Base-by-base conservation (phyloP, 208 protist genomes). In the Vickermania spadyakhi region DNA sequence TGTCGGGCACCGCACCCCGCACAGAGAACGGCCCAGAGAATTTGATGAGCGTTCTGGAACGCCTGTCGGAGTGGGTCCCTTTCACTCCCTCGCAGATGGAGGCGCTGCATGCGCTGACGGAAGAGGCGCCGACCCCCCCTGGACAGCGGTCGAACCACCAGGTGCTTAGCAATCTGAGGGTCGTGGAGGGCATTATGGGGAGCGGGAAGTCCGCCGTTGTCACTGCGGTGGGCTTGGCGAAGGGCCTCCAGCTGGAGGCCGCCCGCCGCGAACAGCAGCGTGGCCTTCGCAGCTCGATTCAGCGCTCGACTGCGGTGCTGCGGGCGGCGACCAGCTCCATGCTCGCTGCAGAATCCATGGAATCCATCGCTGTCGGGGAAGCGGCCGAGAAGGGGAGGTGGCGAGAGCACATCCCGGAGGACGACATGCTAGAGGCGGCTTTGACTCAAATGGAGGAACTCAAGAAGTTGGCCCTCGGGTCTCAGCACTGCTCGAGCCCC, bases 191-290 rank as follows among this genome's bases (percentile, higher is more conserved):
- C 4, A 63, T 70, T 49, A 73, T 73, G 1, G 86, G 86, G 18
- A 88, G 81, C 51, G 86, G 86, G 14, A 90, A 90, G 58, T 87
- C 86, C 1, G 71, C 78, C 28, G 62, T 91, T 3, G 70, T 91
- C 28, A 72, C 75, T 54, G 77, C 86, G 7, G 64, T 70, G 0
- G 76, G 78, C 26, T 42, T 82, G 50, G 70, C 74, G 25, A 73
- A 75, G 1, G 86, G 86, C 31, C 65, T 70, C 52, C 68, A 81
- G 56, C 70, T 82, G 28, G 68, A 69, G 5, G 56, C 52, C 23
- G 70, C 79, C 11, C 81, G 86, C 0, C 65, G 74, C 59, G 74
- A 88, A 60, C 79, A 89, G 56, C 73, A 84, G 60, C 66, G 60
- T n/a, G 62, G 58, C n/a, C 59, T 82, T 53, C 62, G 77, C 25